These are phyloP conservation scores for Cladobotryum mycophilum DNA, from an alignment of 2,329 filamentous ascomycete species.

Conservation along the genomic window DNA sequence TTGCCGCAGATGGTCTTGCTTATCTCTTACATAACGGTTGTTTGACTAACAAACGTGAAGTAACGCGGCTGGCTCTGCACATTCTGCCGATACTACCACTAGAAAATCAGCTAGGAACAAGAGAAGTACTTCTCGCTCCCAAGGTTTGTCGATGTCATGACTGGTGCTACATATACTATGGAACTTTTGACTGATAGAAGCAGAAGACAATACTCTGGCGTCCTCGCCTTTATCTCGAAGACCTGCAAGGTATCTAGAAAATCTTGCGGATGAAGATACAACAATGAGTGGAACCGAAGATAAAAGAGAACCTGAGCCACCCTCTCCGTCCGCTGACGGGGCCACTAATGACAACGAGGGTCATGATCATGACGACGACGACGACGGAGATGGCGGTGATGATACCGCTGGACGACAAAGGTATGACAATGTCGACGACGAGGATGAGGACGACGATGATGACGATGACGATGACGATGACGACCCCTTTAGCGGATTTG, in stretches of 20 bases:
- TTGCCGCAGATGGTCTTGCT: constrained; percentile 5
- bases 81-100: constrained; percentile 35
- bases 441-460: constrained; percentile 37
- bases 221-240: constrained; percentile 36
- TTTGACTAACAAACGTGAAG: constrained; percentile 1
- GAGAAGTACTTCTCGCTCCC: constrained; percentile 47
- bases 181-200: constrained; percentile 9
- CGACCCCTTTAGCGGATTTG: constrained; percentile 60
- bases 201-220: constrained; percentile 27
- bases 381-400: constrained; percentile 30
- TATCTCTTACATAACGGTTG: background rate
- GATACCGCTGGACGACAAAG: constrained; percentile 11
- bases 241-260: constrained; percentile 48
- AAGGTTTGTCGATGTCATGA: constrained; percentile 28
- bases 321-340: constrained; percentile 4
- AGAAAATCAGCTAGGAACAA: constrained; percentile 69
- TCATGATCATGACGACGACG: constrained; percentile 23
- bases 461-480: constrained; percentile 55
- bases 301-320: constrained; percentile 38
- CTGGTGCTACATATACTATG: background rate
- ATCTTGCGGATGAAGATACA: constrained; percentile 56
- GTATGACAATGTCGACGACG: constrained; percentile 20
- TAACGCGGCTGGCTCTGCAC: constrained; percentile 1
- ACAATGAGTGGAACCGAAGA: constrained; percentile 66
- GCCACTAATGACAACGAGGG: constrained; percentile 32